A percentile compares a stretch with the other conserved stretches of the same genome.
Conservation (phyloP, 352 stramenopile species). For the Globisporangium paddicum region DNA sequence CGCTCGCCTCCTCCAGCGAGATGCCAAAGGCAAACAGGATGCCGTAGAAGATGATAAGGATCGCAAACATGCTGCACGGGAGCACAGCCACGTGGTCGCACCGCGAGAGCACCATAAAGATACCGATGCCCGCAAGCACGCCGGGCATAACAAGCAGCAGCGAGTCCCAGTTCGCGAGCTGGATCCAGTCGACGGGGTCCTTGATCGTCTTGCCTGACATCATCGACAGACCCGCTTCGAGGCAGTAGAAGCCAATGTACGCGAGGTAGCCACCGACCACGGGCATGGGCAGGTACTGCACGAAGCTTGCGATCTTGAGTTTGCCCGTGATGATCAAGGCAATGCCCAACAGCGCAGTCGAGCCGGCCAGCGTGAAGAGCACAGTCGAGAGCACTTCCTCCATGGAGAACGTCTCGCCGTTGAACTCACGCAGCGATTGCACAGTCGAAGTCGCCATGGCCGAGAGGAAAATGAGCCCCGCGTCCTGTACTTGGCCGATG, state of each 20-base stretch:
- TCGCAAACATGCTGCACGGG: constrained; percentile 85
- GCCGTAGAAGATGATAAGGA: constrained; percentile 80
- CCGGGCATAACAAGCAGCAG: constrained; percentile 86
- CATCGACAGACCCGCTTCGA: constrained; percentile 78
- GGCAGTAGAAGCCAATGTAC: constrained; percentile 94
- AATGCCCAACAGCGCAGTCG: constrained; percentile 90
- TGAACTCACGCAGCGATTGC: constrained; percentile 56
- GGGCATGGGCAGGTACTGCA: constrained; percentile 96
- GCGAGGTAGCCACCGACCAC: constrained; percentile 98
- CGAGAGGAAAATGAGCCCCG: constrained; percentile 98
- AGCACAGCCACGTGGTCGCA: constrained; percentile 84
- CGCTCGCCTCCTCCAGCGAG: constrained; percentile 86
- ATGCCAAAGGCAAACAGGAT: constrained; percentile 71
- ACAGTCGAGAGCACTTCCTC: constrained; percentile 90
- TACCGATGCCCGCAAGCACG: constrained; percentile 69
- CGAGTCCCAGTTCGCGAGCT: constrained; percentile 68
- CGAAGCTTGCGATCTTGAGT: constrained; percentile 93
- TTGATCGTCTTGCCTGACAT: constrained; percentile 92
- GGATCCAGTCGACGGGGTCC: constrained; percentile 76
- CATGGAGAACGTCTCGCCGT: constrained; percentile 63
- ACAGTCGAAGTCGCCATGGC: constrained; percentile 92
- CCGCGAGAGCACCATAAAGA: constrained; percentile 84
- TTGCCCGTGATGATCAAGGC: constrained; percentile 94
- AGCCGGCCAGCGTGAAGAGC: constrained; percentile 91
- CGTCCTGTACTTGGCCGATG: constrained; percentile 98